phyloP scores from a whole-genome alignment of 495 filamentous ascomycete species.

The Aspergillus homomorphus region DNA sequence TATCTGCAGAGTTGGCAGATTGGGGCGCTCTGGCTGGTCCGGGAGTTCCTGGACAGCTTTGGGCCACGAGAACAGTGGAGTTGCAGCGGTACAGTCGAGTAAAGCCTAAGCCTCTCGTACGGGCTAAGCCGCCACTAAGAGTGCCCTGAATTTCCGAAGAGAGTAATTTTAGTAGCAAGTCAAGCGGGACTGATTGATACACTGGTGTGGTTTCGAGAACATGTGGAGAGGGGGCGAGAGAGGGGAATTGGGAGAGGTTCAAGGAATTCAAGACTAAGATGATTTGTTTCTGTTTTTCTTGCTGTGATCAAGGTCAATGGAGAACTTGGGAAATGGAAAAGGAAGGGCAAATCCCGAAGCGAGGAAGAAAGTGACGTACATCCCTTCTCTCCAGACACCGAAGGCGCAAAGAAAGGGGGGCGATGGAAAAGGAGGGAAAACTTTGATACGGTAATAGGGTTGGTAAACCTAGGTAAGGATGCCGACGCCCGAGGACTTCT shows the following conservation, averaged over 20 bases:
- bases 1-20: background rate
- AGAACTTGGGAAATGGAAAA: background rate
- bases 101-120: background rate
- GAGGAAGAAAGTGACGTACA: background rate
- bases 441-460: background rate
- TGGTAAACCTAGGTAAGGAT: background rate
- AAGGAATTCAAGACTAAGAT: background rate
- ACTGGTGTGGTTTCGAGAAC: background rate
- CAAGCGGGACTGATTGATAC: background rate
- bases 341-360: background rate
- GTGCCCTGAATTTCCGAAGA: background rate
- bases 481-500: background rate
- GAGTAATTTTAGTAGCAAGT: background rate
- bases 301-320: background rate
- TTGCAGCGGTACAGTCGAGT: background rate
- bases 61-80: background rate
- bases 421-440: background rate
- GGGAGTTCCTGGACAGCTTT: background rate
- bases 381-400: background rate
- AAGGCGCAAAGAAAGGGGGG: background rate
- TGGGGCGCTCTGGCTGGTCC: slow-evolving; percentile 3
- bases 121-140: slow-evolving; percentile 4
- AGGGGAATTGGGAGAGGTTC: background rate
- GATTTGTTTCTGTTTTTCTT: background rate
- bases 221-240: background rate